Conservation (phyloP, 78 protist species). For the Dictyostelium capitatum region DNA sequence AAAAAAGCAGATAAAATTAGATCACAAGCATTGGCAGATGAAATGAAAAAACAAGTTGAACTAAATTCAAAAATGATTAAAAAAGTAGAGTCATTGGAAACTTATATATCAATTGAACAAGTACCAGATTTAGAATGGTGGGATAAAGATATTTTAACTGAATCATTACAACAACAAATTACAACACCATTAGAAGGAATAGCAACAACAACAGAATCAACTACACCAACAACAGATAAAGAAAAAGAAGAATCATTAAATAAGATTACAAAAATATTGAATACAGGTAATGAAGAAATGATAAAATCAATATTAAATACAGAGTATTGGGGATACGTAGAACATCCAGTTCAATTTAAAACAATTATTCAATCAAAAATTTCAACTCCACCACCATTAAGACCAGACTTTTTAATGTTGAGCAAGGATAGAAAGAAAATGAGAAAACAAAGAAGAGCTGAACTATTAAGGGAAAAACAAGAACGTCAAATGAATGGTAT, state of each 20-base stretch:
- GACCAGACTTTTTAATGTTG: conserved; percentile 60
- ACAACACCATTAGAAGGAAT: no score
- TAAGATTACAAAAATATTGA: background rate
- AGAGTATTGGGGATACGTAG: conserved; percentile 64
- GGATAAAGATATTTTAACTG: conserved; percentile 42
- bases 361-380: conserved; percentile 38
- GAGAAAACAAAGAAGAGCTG: conserved; percentile 55
- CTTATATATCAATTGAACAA: background rate
- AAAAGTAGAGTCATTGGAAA: background rate
- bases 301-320: conserved; percentile 1
- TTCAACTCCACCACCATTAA: conserved; percentile 28
- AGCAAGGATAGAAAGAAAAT: conserved; percentile 77
- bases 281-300: background rate
- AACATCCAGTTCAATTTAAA: conserved; percentile 85
- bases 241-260: background rate
- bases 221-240: background rate
- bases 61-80: background rate
- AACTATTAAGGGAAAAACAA: conserved; percentile 57
- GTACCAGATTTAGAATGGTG: conserved; percentile 82
- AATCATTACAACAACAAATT: background rate
- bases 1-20: conserved; percentile 61
- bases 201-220: background rate
- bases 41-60: conserved; percentile 26
- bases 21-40: conserved; percentile 34
- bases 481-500: conserved; percentile 80